phyloP scores from a whole-genome alignment of 2,329 filamentous ascomycete species.

The Diaporthe velutina region DNA sequence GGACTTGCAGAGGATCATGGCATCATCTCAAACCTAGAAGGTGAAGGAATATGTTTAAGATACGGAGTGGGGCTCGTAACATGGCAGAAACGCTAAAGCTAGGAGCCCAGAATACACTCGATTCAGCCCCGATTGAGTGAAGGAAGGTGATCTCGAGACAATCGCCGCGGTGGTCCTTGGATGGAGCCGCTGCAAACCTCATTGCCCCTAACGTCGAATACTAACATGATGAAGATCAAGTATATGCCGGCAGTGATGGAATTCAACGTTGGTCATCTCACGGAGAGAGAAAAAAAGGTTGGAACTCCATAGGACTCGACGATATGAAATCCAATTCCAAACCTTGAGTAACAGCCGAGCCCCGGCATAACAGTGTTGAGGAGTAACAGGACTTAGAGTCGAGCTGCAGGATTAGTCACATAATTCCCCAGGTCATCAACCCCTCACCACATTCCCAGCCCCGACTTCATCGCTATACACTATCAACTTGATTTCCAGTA shows the following conservation, averaged over 20 bases:
- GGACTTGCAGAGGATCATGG: conserved; percentile 2
- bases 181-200: no score
- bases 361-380: background rate
- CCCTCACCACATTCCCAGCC: conserved; percentile 5
- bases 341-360: background rate
- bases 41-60: background rate
- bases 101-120: no score
- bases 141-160: no score
- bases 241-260: no score
- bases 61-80: background rate
- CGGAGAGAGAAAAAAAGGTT: no score
- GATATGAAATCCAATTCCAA: no score
- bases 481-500: background rate
- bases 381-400: background rate
- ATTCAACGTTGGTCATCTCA: no score
- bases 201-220: no score
- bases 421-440: background rate
- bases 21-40: background rate
- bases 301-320: background rate
- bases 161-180: no score
- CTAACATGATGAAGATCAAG: no score
- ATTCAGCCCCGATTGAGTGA: no score
- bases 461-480: background rate
- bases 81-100: no score
- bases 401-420: conserved; percentile 42